These are phyloP conservation scores for Neurospora sp. DNA, from an alignment of 495 filamentous ascomycete species.

Conservation along the genomic window DNA sequence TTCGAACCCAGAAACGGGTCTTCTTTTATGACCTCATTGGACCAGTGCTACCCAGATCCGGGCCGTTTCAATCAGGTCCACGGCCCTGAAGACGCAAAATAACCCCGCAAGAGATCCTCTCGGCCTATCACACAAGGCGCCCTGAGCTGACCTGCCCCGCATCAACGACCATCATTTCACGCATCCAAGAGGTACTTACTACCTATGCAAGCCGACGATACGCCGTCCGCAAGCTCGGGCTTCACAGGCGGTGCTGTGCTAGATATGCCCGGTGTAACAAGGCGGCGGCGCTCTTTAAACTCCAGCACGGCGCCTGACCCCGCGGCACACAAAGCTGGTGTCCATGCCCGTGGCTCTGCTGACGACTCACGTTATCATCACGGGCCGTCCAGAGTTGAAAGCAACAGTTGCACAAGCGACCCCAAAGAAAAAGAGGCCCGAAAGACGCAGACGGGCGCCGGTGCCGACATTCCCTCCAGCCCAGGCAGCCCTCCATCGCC, in stretches of 20 bases:
- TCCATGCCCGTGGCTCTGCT: background rate
- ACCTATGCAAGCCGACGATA: constrained; percentile 15
- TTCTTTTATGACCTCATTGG: constrained; percentile 14
- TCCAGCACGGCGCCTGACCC: background rate
- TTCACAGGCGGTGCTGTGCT: constrained; percentile 2
- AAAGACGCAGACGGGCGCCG: background rate
- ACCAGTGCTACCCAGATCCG: constrained; percentile 16
- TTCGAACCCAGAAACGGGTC: background rate
- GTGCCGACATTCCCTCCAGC: background rate
- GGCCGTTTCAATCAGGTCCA: constrained; percentile 18
- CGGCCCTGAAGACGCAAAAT: constrained; percentile 4
- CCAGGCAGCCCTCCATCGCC: background rate
- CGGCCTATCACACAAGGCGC: constrained; percentile 7
- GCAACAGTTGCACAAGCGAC: background rate
- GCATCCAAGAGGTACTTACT: background rate
- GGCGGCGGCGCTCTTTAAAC: background rate
- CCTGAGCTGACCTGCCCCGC: constrained; percentile 4
- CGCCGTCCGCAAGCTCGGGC: constrained; percentile 13
- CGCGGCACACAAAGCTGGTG: background rate
- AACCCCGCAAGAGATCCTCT: constrained; percentile 3
- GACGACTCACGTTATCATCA: background rate
- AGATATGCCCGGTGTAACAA: background rate
- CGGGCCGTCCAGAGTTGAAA: background rate
- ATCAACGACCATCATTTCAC: constrained; percentile 1
- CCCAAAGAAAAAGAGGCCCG: background rate